phyloP scores from a whole-genome alignment of 2,329 filamentous ascomycete genomes.

The Fusarium sp. region DNA sequence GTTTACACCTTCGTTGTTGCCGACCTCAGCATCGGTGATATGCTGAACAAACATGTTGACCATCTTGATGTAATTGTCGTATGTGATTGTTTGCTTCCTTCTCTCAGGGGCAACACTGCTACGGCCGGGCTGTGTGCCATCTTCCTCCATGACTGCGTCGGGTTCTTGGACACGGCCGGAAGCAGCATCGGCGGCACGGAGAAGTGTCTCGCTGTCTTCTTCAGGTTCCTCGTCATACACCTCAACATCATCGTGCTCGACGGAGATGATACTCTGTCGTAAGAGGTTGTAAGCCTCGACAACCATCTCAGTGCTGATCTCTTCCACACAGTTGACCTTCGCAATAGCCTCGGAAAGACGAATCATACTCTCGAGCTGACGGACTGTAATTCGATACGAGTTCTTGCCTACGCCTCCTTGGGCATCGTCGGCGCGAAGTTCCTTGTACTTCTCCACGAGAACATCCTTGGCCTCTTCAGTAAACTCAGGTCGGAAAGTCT shows the following conservation, averaged over 20 bases:
- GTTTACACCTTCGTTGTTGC: conserved; percentile 82
- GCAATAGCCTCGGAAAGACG: conserved; percentile 97
- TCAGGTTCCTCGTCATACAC: conserved; percentile 76
- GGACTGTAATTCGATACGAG: conserved; percentile 96
- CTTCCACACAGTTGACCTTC: conserved; percentile 95
- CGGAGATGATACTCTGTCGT: conserved; percentile 93
- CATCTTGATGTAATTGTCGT: conserved; percentile 93
- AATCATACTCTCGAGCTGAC: conserved; percentile 95
- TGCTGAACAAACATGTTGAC: conserved; percentile 85
- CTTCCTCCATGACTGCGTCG: conserved; percentile 54
- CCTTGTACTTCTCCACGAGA: conserved; percentile 93
- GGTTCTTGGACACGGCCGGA: conserved; percentile 59
- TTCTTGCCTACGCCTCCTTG: conserved; percentile 94
- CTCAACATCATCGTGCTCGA: conserved; percentile 97
- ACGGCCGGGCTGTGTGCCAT: conserved; percentile 50
- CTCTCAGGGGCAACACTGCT: conserved; percentile 49
- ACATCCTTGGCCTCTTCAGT: conserved; percentile 85
- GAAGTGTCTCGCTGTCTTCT: conserved; percentile 58
- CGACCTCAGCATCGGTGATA: conserved; percentile 83
- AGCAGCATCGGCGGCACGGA: conserved; percentile 51
- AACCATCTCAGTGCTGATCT: conserved; percentile 86
- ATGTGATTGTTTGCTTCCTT: conserved; percentile 87
- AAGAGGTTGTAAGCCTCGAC: conserved; percentile 91
- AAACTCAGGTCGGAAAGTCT: conserved; percentile 94
- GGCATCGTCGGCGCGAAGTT: conserved; percentile 90